phyloP scores from a whole-genome alignment of 768 basidiomycete species.

The Macrolepiota fuliginosa region DNA sequence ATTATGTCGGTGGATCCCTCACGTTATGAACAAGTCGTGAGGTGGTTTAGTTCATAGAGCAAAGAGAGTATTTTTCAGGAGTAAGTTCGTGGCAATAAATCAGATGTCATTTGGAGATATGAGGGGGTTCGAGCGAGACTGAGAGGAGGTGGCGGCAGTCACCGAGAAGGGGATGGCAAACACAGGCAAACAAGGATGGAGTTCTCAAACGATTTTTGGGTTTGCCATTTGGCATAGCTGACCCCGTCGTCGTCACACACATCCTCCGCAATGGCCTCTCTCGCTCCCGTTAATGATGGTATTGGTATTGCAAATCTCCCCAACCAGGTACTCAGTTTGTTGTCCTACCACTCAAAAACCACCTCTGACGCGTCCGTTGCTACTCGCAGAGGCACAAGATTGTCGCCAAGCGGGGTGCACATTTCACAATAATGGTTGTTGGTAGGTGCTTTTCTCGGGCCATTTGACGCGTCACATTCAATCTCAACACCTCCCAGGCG shows the following conservation, averaged over 20 bases:
- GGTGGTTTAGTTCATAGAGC: no score
- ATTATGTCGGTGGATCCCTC: no score
- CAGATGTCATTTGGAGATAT: no score
- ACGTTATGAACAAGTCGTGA: no score
- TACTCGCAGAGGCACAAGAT: constrained; percentile 91
- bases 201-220: constrained; percentile 37
- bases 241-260: constrained; percentile 22
- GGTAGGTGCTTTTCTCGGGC: constrained; percentile 50
- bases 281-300: constrained; percentile 58
- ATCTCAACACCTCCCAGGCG: constrained; percentile 52
- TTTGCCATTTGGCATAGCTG: constrained; percentile 21
- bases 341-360: background rate
- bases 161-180: constrained; percentile 12
- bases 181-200: constrained; percentile 23
- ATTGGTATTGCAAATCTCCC: constrained; percentile 97
- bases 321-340: constrained; percentile 72
- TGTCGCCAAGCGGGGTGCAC: constrained; percentile 93
- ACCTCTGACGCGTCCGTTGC: constrained; percentile 25
- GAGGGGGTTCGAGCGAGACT: background rate
- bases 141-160: constrained; percentile 2
- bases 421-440: constrained; percentile 99
- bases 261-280: constrained; percentile 39
- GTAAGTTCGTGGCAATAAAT: no score
- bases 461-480: background rate
- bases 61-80: no score